phyloP scores from a whole-genome alignment of 352 stramenopile genomes.

The Pythium biforme region DNA sequence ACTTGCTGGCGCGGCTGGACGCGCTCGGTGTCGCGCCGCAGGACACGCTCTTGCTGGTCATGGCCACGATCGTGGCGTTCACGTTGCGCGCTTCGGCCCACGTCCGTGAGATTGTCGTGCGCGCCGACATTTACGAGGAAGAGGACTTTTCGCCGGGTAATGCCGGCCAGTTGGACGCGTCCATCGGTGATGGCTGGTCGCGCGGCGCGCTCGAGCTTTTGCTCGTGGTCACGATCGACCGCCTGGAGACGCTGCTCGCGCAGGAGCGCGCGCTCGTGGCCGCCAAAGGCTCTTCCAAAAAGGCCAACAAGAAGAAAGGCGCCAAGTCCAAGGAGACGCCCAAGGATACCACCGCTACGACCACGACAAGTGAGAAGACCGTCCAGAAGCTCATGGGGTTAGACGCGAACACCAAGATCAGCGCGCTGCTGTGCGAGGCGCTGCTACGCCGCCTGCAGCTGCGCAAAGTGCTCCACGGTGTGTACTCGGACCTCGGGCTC shows the following conservation, averaged over 20 bases:
- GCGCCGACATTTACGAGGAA: slow-evolving; percentile 96
- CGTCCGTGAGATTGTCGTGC: slow-evolving; percentile 80
- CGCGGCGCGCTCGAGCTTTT: slow-evolving; percentile 39
- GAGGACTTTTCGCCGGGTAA: slow-evolving; percentile 91
- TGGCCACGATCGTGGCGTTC: slow-evolving; percentile 65
- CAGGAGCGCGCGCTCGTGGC: slow-evolving; percentile 38
- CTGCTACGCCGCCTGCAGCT: slow-evolving; percentile 61
- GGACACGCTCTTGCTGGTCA: slow-evolving; percentile 68
- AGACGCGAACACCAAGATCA: slow-evolving; percentile 50
- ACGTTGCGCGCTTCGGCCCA: slow-evolving; percentile 77
- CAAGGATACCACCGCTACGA: slow-evolving; percentile 7
- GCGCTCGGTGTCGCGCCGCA: slow-evolving; percentile 20
- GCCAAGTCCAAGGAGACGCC: slow-evolving; percentile 37
- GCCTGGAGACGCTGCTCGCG: slow-evolving; percentile 38
- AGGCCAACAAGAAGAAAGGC: slow-evolving; percentile 63
- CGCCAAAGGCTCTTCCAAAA: slow-evolving; percentile 40
- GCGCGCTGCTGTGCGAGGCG: slow-evolving; percentile 53
- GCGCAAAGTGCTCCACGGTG: slow-evolving; percentile 31
- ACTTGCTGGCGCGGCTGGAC: slow-evolving; percentile 29
- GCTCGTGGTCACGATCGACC: slow-evolving; percentile 45
- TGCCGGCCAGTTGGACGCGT: slow-evolving; percentile 50
- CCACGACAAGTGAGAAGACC: neutral
- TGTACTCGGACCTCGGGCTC: slow-evolving; percentile 34
- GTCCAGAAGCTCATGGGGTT: slow-evolving; percentile 42
- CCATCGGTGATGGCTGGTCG: slow-evolving; percentile 31